Evolutionary conservation across 768 basidiomycete species (phyloP), one percentile per base, ranked within the genome.

Genomic region (Pholiota microspora): DNA sequence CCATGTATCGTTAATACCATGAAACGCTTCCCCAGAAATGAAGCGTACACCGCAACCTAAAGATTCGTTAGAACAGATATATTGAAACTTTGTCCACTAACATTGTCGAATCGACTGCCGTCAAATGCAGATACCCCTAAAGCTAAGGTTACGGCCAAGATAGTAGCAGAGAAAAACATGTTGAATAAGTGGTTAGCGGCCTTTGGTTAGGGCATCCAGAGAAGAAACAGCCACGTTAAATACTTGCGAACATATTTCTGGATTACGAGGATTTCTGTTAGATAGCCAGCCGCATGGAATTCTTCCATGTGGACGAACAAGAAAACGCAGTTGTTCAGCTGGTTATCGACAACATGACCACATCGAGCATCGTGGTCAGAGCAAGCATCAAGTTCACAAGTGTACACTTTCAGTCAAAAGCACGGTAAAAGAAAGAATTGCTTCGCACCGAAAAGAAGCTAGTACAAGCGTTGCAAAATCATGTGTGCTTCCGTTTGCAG

Each of bases 101-200:
- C 85, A 61, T 86, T 88, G 66, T 88, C 85, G 64, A 74, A 83
- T 47, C 83, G 75, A 56, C 73, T 73, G 60, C 77, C 77, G 67
- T 85, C 81, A 62, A 82, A 85, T 18, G 79, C 81, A 49, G 50
- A 54, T 15, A 61, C 61, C 38, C 46, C 55, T 42, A 57, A 32
- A 27, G 49, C 45, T 29, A 56, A 42, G 31, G 54, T 18, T 25
- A 36, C 57, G n/a, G 40, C 31, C 9, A 57, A 25, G 27, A 53
- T 45, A 18, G 53, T 27, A 34, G 45, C 48, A 34, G 44, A 42
- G 32, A 54, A 42, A 38, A 57, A 47, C 58, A 59, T 59, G 40
- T 23, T 62, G 42, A 40, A 42, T 35, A 34, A 31, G 53, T 35
- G 31, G 18, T 31, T 16, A 36, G 55, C 36, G 51, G 23, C 44